Conservation (phyloP, 192 early-diverging fungal genomes). For the Backusella westeae region DNA sequence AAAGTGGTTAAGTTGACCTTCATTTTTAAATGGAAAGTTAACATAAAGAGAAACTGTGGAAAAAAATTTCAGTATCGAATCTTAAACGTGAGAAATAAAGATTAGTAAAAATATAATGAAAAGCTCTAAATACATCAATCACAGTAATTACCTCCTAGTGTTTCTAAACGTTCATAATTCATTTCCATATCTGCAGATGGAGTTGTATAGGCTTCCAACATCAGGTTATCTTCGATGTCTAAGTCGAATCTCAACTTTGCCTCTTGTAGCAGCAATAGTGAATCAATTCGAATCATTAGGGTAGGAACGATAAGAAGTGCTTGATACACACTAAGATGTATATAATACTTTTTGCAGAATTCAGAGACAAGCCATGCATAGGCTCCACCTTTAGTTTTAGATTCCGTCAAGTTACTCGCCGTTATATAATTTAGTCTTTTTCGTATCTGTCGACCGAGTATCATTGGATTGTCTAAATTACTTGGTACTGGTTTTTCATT, state of each 20-base stretch:
- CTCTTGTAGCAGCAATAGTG: slow-evolving; percentile 47
- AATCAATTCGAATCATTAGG: slow-evolving; percentile 55
- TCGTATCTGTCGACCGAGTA: neutral
- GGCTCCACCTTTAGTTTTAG: neutral
- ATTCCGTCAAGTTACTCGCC: neutral
- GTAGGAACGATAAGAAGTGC: slow-evolving; percentile 54
- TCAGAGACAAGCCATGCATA: slow-evolving; percentile 36
- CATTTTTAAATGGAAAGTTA: slow-evolving; percentile 68
- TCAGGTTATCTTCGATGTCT: slow-evolving; percentile 34
- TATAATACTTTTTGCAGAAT: slow-evolving; percentile 32
- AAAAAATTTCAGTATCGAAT: slow-evolving; percentile 83
- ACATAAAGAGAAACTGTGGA: slow-evolving; percentile 74
- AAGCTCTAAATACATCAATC: neutral
- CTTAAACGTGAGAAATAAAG: neutral
- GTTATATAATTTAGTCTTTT: neutral
- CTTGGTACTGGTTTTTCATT: neutral
- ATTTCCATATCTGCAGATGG: slow-evolving; percentile 61
- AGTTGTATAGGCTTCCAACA: slow-evolving; percentile 72
- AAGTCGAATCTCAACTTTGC: slow-evolving; percentile 41
- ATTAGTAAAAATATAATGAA: neutral
- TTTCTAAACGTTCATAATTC: slow-evolving; percentile 88
- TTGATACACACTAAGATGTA: slow-evolving; percentile 41
- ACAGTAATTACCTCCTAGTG: slow-evolving; percentile 58
- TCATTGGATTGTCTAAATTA: neutral
- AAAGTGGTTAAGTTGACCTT: slow-evolving; percentile 67